Base-by-base conservation (phyloP, 2,329 filamentous ascomycete species). In the Phyllosticta citribraziliensis region DNA sequence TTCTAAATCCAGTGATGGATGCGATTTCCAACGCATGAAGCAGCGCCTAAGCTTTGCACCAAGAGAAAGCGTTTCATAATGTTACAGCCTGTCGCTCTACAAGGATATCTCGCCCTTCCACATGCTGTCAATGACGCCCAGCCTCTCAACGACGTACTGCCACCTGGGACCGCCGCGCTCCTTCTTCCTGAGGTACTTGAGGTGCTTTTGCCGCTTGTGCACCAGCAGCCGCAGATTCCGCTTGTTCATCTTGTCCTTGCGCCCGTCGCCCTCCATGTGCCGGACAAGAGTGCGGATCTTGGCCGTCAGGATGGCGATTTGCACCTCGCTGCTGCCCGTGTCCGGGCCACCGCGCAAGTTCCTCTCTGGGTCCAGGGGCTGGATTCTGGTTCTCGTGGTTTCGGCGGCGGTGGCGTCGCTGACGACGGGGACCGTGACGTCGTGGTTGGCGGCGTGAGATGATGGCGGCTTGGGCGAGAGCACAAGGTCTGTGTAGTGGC, bases 321-420 rank as follows among this genome's bases (percentile, higher is more conserved):
- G 94, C n/a, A 99, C 95, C 76, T 99, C 94, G 6, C 90, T 90
- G 68, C 90, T 96, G 40, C 94, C 94, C 0, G 93, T 99, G 72
- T 99, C 94, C 5, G 88, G 88, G 0, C 94, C 94, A n/a, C 86
- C 85, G 33, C 95, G 87, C 56, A 82, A 82, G 53, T 63, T 68
- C 4, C 66, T 58, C 24, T 68, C 64, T 0, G 80, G 81, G 66
- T 83, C 82, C 25, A 76, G 66, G 5, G 69, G 63, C 56, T 70
- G 59, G 33, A 10, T 67, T 66, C 3, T 3, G 17, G 1, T 1
- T 20, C 25, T 3, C 12, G 2, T 22, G 22, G 22, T 22, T 2
- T 22, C 22, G 22, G 22, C 22, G 22, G 22, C 22, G 6, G n/a
- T 4, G 24, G 17, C 27, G 5, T 27, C n/a, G 20, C 24, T 33